Base-by-base conservation (phyloP, 1,139 yeast genomes). In the Candida mesenterica region DNA sequence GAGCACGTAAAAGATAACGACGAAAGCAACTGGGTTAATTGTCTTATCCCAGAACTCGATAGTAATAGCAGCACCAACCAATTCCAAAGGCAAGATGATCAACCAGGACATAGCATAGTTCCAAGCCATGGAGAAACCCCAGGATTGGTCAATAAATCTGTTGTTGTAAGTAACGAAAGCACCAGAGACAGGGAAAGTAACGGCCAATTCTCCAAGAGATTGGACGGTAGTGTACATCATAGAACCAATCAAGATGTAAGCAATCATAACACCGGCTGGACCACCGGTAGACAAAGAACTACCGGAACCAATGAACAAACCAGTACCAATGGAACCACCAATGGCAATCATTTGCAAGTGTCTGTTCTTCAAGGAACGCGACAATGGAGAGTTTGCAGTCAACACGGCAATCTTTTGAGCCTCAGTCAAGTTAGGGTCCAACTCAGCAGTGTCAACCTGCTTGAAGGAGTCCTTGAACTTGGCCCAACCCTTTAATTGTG, bases 321-420 rank as follows among this genome's bases (percentile, higher is more conserved):
- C 90, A 5, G 94, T 84, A 61, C 96, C 95, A 44, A 87, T 84
- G 35, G 88, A 74, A 44, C 95, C 95, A 53, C 95, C 95, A 49
- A 87, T 80, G 32, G 95, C 94, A 56, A 87, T 81, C 87, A 86
- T 83, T 53, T 82, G 84, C 49, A 86, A 64, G 67, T 85, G 79
- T 62, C 86, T 70, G 30, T 62, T 68, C 46, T 80, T 79, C 39
- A 85, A 69, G 29, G 75, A 68, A 53, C 87, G 70, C 33, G 78
- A 66, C 42, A 86, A 72, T 2, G 95, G 95, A 16, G 90, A 70
- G 50, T 74, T 73, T 16, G 90, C 84, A 19, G 89, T 77, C 43
- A 72, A 64, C 23, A 77, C 59, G 36, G 86, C 85, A 32, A 83
- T 76, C 52, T 72, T 79, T 61, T 87, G 94, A 24, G 77, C 76